Evolutionary conservation across 2,329 filamentous ascomycete genomes (phyloP), one percentile per base, ranked within the genome.

Genomic region (Claviceps sp.): DNA sequence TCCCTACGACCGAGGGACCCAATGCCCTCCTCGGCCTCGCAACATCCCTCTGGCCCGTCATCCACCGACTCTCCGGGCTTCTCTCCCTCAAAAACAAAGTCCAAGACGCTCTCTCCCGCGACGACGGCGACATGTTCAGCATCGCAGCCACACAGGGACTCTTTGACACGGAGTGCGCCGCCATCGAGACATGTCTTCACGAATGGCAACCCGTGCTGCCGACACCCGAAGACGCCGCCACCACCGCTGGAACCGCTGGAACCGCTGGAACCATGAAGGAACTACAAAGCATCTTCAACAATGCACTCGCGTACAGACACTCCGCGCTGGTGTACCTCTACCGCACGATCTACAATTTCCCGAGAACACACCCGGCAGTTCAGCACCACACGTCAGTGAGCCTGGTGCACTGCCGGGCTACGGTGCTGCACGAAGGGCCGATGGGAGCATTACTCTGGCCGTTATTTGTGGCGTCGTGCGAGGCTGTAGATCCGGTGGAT

Each of bases 371-470:
- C 53, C 56, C 66, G 2, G 65, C 70, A 8, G 78, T 83, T 11
- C 79, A 82, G 61, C 67, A 66, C 16, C 77, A 82, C 57, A 63
- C 73, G 1, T 74, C 72, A 54, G 60, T 69, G 2, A 71, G 76
- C 5, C 68, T 82, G 5, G 61, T 64, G 14, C 76, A 80, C 54
- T 82, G 79, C 58, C 68, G 73, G 5, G 71, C 71, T 34, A 80
- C 78, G 0, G 78, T 79, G 29, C 67, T 65, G 22, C 74, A 76
- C 53, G 67, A 68, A 45, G 79, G 80, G 0, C 80, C 80, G 0
- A 82, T 83, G 76, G 74, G 77, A 1, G 80, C 80, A 2, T 66
- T 84, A 38, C 69, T 84, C 2, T 83, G 80, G 78, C 80, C 80
- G 1, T 66, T 83, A 2, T 84, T 84, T 57, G 78, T 80, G 9